These are phyloP conservation scores for Thermothelomyces thermophilus DNA, from an alignment of 2,329 filamentous ascomycete species.

Conservation along the genomic window DNA sequence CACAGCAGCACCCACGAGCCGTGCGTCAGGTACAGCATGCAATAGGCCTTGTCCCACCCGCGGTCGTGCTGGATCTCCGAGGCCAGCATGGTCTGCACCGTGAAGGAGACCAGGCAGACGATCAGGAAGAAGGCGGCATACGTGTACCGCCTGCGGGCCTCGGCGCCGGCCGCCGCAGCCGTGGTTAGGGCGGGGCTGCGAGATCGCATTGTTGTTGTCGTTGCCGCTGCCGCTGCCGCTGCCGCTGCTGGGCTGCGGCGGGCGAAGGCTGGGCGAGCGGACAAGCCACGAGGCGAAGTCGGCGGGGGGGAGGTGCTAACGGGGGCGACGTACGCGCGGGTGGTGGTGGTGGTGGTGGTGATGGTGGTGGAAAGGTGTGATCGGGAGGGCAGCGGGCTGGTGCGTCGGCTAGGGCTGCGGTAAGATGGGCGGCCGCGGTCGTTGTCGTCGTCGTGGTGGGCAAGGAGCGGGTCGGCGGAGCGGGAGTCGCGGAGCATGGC, in stretches of 20 bases:
- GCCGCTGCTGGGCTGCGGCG: slow-evolving; percentile 52
- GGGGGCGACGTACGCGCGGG: not conserved
- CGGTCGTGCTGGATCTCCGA: slow-evolving; percentile 90
- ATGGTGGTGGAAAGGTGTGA: not conserved
- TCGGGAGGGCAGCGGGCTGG: slow-evolving; percentile 1
- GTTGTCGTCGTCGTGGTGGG: not conserved
- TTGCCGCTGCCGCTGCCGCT: slow-evolving; percentile 33
- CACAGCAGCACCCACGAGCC: slow-evolving; percentile 88
- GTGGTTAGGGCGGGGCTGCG: slow-evolving; percentile 60
- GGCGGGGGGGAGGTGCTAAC: not conserved
- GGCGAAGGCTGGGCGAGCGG: not conserved
- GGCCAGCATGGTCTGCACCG: slow-evolving; percentile 90
- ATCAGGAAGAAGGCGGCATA: slow-evolving; percentile 79
- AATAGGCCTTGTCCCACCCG: slow-evolving; percentile 97
- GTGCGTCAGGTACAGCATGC: slow-evolving; percentile 97
- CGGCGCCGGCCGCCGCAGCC: slow-evolving; percentile 49
- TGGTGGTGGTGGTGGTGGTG: not conserved
- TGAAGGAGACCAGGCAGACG: slow-evolving; percentile 79
- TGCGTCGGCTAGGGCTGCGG: slow-evolving; percentile 8
- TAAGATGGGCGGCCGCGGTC: slow-evolving; percentile 13
- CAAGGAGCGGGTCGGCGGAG: slow-evolving; percentile 20
- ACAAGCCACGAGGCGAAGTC: no score
- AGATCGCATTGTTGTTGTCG: slow-evolving; percentile 54
- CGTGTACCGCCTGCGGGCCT: slow-evolving; percentile 75
- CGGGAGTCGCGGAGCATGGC: slow-evolving; percentile 11